Conservation (phyloP, 2,329 filamentous ascomycete genomes). For the Beauveria australis region DNA sequence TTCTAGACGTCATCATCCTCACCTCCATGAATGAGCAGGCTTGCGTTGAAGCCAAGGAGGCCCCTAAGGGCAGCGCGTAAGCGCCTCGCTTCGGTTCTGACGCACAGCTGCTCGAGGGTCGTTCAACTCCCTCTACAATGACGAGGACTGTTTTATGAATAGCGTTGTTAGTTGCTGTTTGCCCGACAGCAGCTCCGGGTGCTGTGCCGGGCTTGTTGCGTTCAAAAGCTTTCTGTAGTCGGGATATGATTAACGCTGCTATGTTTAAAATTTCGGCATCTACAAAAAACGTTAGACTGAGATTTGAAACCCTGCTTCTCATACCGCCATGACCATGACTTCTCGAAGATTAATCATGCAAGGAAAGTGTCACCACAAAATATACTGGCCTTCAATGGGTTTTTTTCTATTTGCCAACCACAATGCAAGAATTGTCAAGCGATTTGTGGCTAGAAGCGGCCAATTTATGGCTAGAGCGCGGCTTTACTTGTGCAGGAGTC, state of each 20-base stretch:
- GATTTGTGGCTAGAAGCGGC: too few relatives aligned
- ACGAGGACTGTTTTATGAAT: constrained; percentile 9
- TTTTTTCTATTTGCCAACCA: too few relatives aligned
- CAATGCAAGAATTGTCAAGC: too few relatives aligned
- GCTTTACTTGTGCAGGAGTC: too few relatives aligned
- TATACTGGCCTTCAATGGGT: not conserved
- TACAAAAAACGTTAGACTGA: constrained; percentile 9
- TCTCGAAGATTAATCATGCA: not conserved
- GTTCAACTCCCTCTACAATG: constrained; percentile 5
- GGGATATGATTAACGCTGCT: constrained; percentile 8
- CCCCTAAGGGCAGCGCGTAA: constrained; percentile 40
- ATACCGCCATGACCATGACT: constrained; percentile 5
- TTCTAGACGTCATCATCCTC: constrained; percentile 72
- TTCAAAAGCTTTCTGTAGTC: constrained; percentile 7
- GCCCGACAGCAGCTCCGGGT: constrained; percentile 3
- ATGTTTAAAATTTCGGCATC: constrained; percentile 6
- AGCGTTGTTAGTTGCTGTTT: constrained; percentile 11
- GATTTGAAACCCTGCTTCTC: constrained; percentile 11
- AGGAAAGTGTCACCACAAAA: constrained; percentile 13
- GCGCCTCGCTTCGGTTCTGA: constrained; percentile 6
- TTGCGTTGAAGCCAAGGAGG: constrained; percentile 91
- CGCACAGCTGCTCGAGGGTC: constrained; percentile 3
- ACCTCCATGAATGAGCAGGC: constrained; percentile 94
- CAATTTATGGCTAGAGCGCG: too few relatives aligned
- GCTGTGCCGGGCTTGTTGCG: constrained; percentile 7